Evolutionary conservation across 257 asterid species (phyloP).

Genomic region (Leonotis leonurus): DNA sequence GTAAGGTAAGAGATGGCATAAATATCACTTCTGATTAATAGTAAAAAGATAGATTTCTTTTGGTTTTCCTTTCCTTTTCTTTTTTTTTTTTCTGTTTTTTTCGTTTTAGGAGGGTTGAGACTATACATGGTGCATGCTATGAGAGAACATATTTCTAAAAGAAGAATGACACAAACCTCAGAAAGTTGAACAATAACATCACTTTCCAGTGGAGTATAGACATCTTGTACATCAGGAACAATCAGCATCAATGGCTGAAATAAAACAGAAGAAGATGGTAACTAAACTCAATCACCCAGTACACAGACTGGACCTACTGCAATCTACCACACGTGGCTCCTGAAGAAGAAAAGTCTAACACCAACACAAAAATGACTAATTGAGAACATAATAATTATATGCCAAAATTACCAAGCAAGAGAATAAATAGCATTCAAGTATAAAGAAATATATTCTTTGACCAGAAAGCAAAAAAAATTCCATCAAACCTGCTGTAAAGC

Average conservation of each 20-base stretch:
- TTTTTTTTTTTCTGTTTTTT: not conserved
- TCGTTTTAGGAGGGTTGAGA: not conserved
- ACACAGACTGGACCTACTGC: conserved; percentile 6
- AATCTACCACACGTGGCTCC: conserved; percentile 1
- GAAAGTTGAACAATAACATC: conserved; percentile 87
- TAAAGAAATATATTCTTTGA: not conserved
- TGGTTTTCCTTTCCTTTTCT: too few relatives aligned
- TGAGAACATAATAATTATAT: not conserved
- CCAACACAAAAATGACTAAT: not conserved
- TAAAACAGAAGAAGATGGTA: conserved; percentile 15
- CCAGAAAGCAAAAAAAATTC: conserved; percentile 4
- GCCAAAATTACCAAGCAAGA: not conserved
- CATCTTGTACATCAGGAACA: conserved; percentile 96
- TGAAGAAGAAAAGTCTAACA: conserved; percentile 6
- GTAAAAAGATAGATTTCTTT: not conserved
- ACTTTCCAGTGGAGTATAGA: conserved; percentile 89
- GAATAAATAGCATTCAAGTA: not conserved
- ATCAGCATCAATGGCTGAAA: conserved; percentile 97
- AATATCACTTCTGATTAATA: conserved; percentile 1
- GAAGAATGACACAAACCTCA: conserved; percentile 53
- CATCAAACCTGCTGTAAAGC: conserved; percentile 73
- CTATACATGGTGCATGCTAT: conserved; percentile 1
- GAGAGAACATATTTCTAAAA: conserved; percentile 10
- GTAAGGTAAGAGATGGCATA: not conserved
- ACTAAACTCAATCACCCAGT: conserved; percentile 13